Percentiles rank a stretch among this genome's conserved stretches.
These are phyloP conservation scores for Fistulina hepatica DNA, from an alignment of 1,284 basidiomycete species.

Conservation along the genomic window DNA sequence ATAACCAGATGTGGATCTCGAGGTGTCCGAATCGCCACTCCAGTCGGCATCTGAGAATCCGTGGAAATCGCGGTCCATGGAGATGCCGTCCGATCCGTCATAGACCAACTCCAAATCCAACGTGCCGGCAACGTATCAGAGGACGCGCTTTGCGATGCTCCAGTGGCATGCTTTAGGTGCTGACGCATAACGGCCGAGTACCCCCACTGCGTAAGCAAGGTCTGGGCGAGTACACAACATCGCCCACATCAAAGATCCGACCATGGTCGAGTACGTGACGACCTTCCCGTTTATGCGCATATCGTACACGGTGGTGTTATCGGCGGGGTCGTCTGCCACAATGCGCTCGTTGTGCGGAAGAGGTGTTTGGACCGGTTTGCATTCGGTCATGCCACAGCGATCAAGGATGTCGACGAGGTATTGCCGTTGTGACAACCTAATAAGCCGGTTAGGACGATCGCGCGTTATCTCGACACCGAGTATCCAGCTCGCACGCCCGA, in stretches of 20 bases:
- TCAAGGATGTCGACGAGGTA: conserved; percentile 23
- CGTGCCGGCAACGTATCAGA: conserved; percentile 20
- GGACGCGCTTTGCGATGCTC: conserved; percentile 15
- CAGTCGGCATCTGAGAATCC: conserved; percentile 19
- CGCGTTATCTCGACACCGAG: conserved; percentile 23
- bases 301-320: conserved; percentile 3
- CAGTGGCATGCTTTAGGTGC: conserved; percentile 16
- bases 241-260: conserved; percentile 18
- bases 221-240: conserved; percentile 17
- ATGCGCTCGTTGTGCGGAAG: conserved; percentile 15
- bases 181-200: conserved; percentile 15
- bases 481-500: conserved; percentile 20
- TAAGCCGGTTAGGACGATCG: conserved; percentile 15
- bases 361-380: conserved; percentile 20
- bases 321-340: conserved; percentile 9
- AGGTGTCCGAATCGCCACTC: conserved; percentile 11
- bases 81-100: conserved; percentile 8
- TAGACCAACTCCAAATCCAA: conserved; percentile 13
- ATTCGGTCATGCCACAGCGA: conserved; percentile 19
- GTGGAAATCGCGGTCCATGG: conserved; percentile 13
- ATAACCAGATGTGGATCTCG: conserved; percentile 21
- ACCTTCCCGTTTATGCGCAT: conserved; percentile 7
- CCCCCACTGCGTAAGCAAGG: conserved; percentile 14
- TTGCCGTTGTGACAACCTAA: conserved; percentile 21
- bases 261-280: conserved; percentile 8